Base-by-base conservation (phyloP, 345 rosid species). In the Capsella bursapastoris region DNA sequence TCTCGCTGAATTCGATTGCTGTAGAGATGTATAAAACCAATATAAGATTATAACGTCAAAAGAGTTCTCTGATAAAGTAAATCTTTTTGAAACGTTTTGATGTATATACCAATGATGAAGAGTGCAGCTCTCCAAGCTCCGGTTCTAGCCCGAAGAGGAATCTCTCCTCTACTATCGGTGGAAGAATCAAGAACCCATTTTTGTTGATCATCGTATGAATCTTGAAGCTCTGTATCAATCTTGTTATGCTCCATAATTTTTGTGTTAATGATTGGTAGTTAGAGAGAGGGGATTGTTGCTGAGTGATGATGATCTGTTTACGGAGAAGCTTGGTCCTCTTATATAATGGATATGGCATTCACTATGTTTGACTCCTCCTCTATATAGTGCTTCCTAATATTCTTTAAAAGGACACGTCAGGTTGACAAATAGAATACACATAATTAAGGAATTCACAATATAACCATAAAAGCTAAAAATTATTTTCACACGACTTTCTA, bases 1-100 rank as follows among this genome's bases (percentile, higher is more conserved):
- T 86, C 84, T 95, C 99, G 44, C 97, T 85, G 73, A 92, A 92
- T 72, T 94, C 97, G 28, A 94, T 94, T 32, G 90, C 98, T 94
- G 82, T 73, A 52, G 64, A 74, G 27, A 69, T 43, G 25, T 32
- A 41, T 45, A 10, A 67, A 58, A 29, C 67, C 45, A 22, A 22
- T 22, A 31, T 40, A 66, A 40, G 55, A 51, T 5, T 13, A 55
- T 62, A 16, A 13, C 8, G 37, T 55, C 27, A 52, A 11, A 2
- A 41, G 22, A 18, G 22, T 18, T 18, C 22, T 18, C 22, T 18
- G 22, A 18, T 18, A 18, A 18, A 18, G 22, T 18, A 18, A 18
- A 18, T 18, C 22, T 18, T 18, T 18, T 27, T 18, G 9, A 22
- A 68, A 40, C 25, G 52, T 35, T 66, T 37, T 22, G 18, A 74